Base-by-base conservation (phyloP, 179 eudicot genomes). In the Patellifolia procumbens region DNA sequence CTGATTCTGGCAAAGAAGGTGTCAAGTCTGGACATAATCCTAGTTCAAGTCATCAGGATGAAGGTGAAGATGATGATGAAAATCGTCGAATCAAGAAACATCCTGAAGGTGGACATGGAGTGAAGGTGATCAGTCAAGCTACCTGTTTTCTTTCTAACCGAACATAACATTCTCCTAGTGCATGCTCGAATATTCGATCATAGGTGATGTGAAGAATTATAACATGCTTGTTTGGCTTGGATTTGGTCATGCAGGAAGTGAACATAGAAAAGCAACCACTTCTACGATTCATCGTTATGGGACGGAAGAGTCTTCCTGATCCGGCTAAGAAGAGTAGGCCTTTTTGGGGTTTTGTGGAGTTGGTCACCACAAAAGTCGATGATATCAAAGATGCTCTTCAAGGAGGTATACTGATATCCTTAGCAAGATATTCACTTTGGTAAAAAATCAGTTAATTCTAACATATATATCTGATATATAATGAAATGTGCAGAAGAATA, bases 271-370 rank as follows among this genome's bases (percentile, higher is more conserved):
- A 83, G 73, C 75, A 91, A 63, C 48, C 86, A 13, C 66, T 92
- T 77, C 37, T 92, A 22, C 82, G 94, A 31, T 78, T 92, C 39
- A 84, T 91, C 9, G 87, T 92, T 1, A 84, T 88, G 87, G 94
- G 98, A 0, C 63, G 72, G 73, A 93, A 93, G 80, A 83, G 82
- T 67, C 91, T 91, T n/a, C 94, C 94, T 1, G 90, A 88, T 68
- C 87, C 90, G 5, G 16, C 69, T 39, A 72, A 81, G 67, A 86
- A 81, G 74, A 70, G 91, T 35, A 75, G 81, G 29, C 96, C 96
- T 7, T 85, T 79, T 46, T 93, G 92, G 90, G 96, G 92, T 0
- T 93, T 88, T 65, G 94, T 93, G 0, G 92, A 93, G 86, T 43
- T 93, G 80, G 97, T 91, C 61, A 91, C 91, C 55, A 89, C 88